Evolutionary conservation across 495 filamentous ascomycete species (phyloP), one percentile per base, ranked within the genome.

Genomic region (Penicillium arizonense): DNA sequence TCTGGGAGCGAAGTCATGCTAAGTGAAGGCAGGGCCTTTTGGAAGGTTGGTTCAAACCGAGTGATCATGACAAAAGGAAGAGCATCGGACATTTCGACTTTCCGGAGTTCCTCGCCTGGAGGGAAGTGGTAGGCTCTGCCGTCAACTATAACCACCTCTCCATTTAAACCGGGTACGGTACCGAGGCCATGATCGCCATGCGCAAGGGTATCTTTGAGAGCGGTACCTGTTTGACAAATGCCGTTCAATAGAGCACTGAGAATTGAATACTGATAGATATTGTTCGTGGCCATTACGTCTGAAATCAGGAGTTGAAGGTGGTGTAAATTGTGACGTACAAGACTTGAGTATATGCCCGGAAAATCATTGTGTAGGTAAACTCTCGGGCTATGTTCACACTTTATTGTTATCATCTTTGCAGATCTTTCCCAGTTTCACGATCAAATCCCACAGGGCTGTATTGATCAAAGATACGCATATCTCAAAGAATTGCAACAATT

Each of bases 71-170:
- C 18, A 21, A 40, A 40, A 40, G 37, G 37, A 9, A 40, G 9
- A 18, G 20, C 16, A 4, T 50, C 37, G n/a, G 36, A 30, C 1
- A 16, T 0, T 16, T 39, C 16, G 13, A 50, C 16, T 30, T 12
- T 42, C 24, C 24, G 37, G 2, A 50, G 24, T 11, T 50, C 4
- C n/a, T 30, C 20, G 5, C 36, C 36, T 2, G 55, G 34, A n/a
- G 56, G 32, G 16, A 63, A 59, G 18, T 81, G 78, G 58, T 78
- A 81, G 24, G 71, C 64, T 9, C 59, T 55, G 47, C 67, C 65
- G 50, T 80, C 74, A 12, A 81, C 54, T n/a, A 80, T 62, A 28
- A 81, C 70, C 60, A 81, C 74, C 59, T 81, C 79, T 58, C 78
- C 78, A 40, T 70, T 68, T 57, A 82, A 74, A 51, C 59, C 47